Conservation (phyloP, 108 stramenopile genomes). For the Stephanodiscus minutulus region DNA sequence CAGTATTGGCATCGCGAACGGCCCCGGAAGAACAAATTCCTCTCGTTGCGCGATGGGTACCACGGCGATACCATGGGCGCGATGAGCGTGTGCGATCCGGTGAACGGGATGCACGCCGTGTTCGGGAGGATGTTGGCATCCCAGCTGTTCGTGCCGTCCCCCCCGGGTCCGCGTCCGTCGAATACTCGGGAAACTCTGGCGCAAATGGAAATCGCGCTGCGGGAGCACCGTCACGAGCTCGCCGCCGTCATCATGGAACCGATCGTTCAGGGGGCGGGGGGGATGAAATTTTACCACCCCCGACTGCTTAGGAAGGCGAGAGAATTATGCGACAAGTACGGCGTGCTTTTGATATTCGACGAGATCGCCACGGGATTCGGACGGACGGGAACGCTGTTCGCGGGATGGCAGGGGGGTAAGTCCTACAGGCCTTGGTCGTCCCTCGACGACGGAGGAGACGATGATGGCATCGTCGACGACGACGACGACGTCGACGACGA, state of each 20-base stretch:
- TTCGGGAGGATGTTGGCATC: slow-evolving; percentile 44
- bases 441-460: slow-evolving; percentile 13
- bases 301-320: slow-evolving; percentile 55
- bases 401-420: slow-evolving; percentile 58
- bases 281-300: slow-evolving; percentile 87
- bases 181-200: slow-evolving; percentile 40
- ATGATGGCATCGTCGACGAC: slow-evolving; percentile 5
- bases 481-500: slow-evolving; percentile 8
- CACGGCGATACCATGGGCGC: slow-evolving; percentile 91
- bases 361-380: slow-evolving; percentile 94
- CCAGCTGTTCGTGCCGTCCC: slow-evolving; percentile 63
- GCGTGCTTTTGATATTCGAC: slow-evolving; percentile 84
- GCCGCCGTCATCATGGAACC: slow-evolving; percentile 92
- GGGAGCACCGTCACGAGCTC: slow-evolving; percentile 54
- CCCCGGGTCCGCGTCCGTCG: slow-evolving; percentile 36
- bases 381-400: slow-evolving; percentile 83
- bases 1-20: slow-evolving; percentile 70
- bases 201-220: slow-evolving; percentile 46
- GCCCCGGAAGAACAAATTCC: slow-evolving; percentile 56
- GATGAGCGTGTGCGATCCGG: slow-evolving; percentile 90
- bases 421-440: slow-evolving; percentile 53
- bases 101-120: slow-evolving; percentile 83
- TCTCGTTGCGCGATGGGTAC: slow-evolving; percentile 80
- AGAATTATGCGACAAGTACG: slow-evolving; percentile 72
- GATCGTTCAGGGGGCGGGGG: slow-evolving; percentile 91